Evolutionary conservation across 78 protist genomes (phyloP).

Genomic region (Cavenderia fasciculata): DNA sequence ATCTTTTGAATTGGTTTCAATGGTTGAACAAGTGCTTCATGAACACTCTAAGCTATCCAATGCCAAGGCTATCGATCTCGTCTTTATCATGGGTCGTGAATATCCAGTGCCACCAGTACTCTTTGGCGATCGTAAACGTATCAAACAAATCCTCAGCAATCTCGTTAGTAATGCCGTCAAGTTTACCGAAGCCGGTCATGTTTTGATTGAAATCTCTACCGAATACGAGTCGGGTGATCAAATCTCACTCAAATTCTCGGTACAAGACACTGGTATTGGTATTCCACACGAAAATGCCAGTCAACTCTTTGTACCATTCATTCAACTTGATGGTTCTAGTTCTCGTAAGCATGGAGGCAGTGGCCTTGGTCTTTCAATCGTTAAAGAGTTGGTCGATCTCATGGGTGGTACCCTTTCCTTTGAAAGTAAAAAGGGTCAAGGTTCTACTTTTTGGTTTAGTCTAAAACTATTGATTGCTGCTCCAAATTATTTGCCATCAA

Average conservation of each 20-base stretch:
- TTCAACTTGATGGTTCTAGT: constrained; percentile 79
- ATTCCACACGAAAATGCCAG: constrained; percentile 53
- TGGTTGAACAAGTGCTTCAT: constrained; percentile 59
- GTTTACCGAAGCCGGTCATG: constrained; percentile 73
- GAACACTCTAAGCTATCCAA: neutral
- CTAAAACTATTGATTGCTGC: constrained; percentile 28
- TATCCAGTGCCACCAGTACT: constrained; percentile 66
- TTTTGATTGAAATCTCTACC: constrained; percentile 22
- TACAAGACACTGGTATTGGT: constrained; percentile 87
- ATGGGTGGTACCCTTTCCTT: constrained; percentile 80
- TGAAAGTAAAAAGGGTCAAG: constrained; percentile 55
- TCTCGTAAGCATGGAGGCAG: constrained; percentile 84
- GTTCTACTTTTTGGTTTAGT: constrained; percentile 45
- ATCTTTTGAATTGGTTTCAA: constrained; percentile 42
- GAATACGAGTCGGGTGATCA: constrained; percentile 62
- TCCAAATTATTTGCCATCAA: constrained; percentile 46
- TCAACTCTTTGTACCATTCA: constrained; percentile 78
- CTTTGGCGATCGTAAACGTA: constrained; percentile 38
- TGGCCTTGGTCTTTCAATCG: constrained; percentile 82
- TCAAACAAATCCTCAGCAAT: constrained; percentile 55
- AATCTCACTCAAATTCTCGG: constrained; percentile 45
- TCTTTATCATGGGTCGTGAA: constrained; percentile 34
- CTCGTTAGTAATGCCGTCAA: constrained; percentile 76
- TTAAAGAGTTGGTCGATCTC: constrained; percentile 61
- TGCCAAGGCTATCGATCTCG: constrained; percentile 46